Percentiles rank a stretch among this genome's conserved stretches.
Conservation (phyloP, 2,329 filamentous ascomycete genomes). For the Penicillium digitatum region DNA sequence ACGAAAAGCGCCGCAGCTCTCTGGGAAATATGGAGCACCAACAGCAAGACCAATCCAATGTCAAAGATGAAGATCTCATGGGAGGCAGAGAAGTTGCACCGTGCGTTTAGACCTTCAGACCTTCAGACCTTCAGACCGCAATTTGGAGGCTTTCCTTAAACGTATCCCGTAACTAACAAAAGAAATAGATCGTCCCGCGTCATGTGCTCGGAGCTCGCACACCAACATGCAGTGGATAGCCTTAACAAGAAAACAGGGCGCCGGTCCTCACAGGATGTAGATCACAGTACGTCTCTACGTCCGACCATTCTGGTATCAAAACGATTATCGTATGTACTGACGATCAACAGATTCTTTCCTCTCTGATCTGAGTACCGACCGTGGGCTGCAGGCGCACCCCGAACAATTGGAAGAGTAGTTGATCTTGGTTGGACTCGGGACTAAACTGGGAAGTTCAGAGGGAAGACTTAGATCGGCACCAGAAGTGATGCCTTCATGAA, state of each 20-base stretch:
- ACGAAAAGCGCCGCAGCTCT: conserved; percentile 13
- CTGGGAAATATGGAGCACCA: conserved; percentile 1
- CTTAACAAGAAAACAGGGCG: conserved; percentile 19
- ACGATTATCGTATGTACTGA: neutral
- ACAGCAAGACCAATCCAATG: neutral
- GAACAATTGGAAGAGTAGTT: conserved; percentile 1
- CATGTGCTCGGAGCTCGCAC: conserved; percentile 21
- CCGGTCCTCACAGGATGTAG: conserved; percentile 7
- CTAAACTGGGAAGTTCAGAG: neutral
- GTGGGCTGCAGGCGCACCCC: conserved; percentile 4
- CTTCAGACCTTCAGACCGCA: too few species aligned
- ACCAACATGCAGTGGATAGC: conserved; percentile 21
- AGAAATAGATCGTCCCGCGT: conserved; percentile 16
- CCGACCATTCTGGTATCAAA: too few species aligned
- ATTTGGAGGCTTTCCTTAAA: too few species aligned
- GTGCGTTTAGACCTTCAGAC: conserved; percentile 10
- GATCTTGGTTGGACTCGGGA: neutral
- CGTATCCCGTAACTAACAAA: neutral
- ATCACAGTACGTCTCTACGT: conserved; percentile 9
- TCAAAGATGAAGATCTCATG: conserved; percentile 10
- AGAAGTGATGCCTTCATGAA: neutral
- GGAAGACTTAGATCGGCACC: neutral
- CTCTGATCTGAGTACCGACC: conserved; percentile 4
- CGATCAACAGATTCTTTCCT: neutral
- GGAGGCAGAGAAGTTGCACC: conserved; percentile 19